These are phyloP conservation scores for Fistulinella staudtii DNA, from an alignment of 1,284 basidiomycete species.

Conservation along the genomic window DNA sequence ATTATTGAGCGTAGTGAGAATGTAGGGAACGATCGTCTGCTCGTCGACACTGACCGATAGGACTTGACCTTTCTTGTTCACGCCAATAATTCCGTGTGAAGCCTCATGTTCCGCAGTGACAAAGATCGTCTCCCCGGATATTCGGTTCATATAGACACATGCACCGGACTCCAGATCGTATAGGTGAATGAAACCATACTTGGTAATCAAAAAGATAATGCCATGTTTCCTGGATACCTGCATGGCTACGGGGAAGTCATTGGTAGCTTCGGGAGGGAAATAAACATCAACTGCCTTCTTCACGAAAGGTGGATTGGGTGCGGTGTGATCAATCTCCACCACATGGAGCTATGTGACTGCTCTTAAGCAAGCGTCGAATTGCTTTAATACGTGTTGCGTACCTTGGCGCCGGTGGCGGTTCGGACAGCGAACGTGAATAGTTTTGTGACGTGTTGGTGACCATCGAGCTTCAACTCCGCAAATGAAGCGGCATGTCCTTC, in stretches of 20 bases:
- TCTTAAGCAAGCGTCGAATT: slow-evolving; percentile 15
- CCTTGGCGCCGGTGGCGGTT: slow-evolving; percentile 95
- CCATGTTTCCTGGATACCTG: slow-evolving; percentile 98
- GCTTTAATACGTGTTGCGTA: slow-evolving; percentile 36
- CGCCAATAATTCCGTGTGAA: slow-evolving; percentile 94
- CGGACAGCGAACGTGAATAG: slow-evolving; percentile 96
- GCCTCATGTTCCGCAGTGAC: slow-evolving; percentile 96
- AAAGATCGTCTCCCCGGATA: slow-evolving; percentile 99
- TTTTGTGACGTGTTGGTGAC: slow-evolving; percentile 80
- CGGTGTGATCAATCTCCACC: slow-evolving; percentile 96
- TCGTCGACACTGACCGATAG: slow-evolving; percentile 97
- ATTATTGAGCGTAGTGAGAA: slow-evolving; percentile 92
- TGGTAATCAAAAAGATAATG: slow-evolving; percentile 96
- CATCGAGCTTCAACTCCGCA: slow-evolving; percentile 88
- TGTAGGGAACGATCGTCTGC: slow-evolving; percentile 93
- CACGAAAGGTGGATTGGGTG: slow-evolving; percentile 91
- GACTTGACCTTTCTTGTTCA: slow-evolving; percentile 99
- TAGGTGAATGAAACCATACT: slow-evolving; percentile 99
- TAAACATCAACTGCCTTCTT: slow-evolving; percentile 99
- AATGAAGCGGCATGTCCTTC: slow-evolving; percentile 99
- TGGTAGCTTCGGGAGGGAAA: slow-evolving; percentile 97
- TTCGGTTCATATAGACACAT: slow-evolving; percentile 99
- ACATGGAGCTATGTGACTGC: slow-evolving; percentile 76
- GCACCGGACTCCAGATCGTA: slow-evolving; percentile 99
- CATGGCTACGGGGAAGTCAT: slow-evolving; percentile 99